Evolutionary conservation across 345 rosid species (phyloP).

Genomic region (Gossypium sturtianum): DNA sequence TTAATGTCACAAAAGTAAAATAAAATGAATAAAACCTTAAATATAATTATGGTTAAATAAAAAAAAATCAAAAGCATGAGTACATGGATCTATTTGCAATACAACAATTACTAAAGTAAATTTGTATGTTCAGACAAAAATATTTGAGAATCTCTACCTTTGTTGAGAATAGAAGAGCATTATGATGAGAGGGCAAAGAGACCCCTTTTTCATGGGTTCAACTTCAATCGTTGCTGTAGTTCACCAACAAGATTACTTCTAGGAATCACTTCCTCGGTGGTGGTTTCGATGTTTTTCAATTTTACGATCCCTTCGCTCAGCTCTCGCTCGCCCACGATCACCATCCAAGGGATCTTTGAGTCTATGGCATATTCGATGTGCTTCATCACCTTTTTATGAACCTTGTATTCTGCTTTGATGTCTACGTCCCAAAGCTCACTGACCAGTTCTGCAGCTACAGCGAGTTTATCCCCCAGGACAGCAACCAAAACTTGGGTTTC

Average conservation of each 20-base stretch:
- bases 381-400: slow-evolving; percentile 55
- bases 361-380: slow-evolving; percentile 48
- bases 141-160: not conserved
- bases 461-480: slow-evolving; percentile 49
- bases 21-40: not conserved
- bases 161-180: not conserved
- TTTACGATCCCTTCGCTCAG: slow-evolving; percentile 53
- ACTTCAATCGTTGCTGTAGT: slow-evolving; percentile 33
- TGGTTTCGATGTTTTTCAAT: slow-evolving; percentile 48
- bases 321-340: slow-evolving; percentile 58
- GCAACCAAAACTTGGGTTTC: slow-evolving; percentile 75
- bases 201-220: slow-evolving; percentile 16
- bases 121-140: not conserved
- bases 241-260: slow-evolving; percentile 44
- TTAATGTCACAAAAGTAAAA: not conserved
- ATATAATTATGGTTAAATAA: not conserved
- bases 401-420: slow-evolving; percentile 60
- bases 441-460: slow-evolving; percentile 56
- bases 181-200: not conserved
- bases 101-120: not conserved
- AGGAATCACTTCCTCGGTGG: slow-evolving; percentile 38
- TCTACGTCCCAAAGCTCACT: slow-evolving; percentile 57
- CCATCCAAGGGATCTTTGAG: slow-evolving; percentile 57
- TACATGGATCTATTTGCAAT: not conserved
- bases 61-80: not conserved